These are phyloP conservation scores for Stenogyne calaminthoides DNA, from an alignment of 305 asterid genomes.

Conservation along the genomic window DNA sequence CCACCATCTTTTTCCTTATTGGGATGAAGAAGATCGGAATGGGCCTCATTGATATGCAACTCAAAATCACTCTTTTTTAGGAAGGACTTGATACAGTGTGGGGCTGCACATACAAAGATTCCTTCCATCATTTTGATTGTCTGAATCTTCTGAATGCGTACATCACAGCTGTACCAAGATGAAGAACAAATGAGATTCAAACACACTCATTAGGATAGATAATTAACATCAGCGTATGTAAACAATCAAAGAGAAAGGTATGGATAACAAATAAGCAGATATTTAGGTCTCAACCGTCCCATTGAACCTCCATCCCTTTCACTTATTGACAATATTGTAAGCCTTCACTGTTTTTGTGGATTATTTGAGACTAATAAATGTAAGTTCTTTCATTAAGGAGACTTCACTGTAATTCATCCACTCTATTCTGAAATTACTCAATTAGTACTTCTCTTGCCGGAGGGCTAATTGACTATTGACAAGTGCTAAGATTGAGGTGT, in stretches of 20 bases:
- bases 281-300: neutral
- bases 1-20: constrained; percentile 63
- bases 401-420: neutral
- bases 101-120: constrained; percentile 82
- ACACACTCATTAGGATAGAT: neutral
- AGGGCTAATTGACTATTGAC: neutral
- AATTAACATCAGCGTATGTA: constrained; percentile 6
- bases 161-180: constrained; percentile 68
- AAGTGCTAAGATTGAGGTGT: neutral
- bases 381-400: neutral
- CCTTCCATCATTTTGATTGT: constrained; percentile 97
- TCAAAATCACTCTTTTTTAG: constrained; percentile 76
- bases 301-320: neutral
- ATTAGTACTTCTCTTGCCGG: neutral
- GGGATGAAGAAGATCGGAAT: constrained; percentile 67
- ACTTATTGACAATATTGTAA: neutral
- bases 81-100: constrained; percentile 92
- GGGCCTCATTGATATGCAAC: constrained; percentile 61
- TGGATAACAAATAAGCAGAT: constrained; percentile 1
- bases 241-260: constrained; percentile 5
- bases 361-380: constrained; percentile 10
- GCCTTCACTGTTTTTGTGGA: neutral
- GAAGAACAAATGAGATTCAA: constrained; percentile 19
- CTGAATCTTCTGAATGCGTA: constrained; percentile 92
- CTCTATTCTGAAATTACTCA: neutral